Percentiles rank a stretch among this genome's conserved stretches.
These are phyloP conservation scores for Debaryomyces nepalensis DNA, from an alignment of 1,139 yeast genomes.

Conservation along the genomic window DNA sequence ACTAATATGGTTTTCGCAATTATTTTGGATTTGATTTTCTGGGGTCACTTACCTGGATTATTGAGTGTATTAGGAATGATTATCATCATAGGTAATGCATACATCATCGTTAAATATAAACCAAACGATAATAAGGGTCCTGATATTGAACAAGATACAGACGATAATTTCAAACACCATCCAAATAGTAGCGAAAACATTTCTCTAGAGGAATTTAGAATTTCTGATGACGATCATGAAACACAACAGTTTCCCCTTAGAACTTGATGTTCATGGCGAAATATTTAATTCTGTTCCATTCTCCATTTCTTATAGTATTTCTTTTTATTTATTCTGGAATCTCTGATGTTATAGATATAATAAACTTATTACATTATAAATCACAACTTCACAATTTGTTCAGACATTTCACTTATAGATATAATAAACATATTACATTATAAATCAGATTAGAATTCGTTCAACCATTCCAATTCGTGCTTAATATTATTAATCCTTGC, in stretches of 20 bases:
- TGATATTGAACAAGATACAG: slow-evolving; percentile 20
- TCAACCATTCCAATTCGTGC: slow-evolving; percentile 37
- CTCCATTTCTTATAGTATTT: not conserved
- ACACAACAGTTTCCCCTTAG: not conserved
- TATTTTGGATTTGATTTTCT: slow-evolving; percentile 73
- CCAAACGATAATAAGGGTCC: slow-evolving; percentile 29
- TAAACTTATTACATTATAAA: not conserved
- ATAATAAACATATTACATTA: not conserved
- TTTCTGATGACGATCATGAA: slow-evolving; percentile 31
- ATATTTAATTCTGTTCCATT: not conserved
- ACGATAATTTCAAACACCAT: slow-evolving; percentile 18
- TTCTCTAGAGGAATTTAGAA: slow-evolving; percentile 31
- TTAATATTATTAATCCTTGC: slow-evolving; percentile 31
- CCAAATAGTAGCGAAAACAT: slow-evolving; percentile 20
- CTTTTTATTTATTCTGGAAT: not conserved
- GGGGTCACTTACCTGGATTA: slow-evolving; percentile 73
- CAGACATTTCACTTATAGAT: not conserved
- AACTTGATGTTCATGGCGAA: not conserved
- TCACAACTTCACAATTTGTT: too few relatives aligned
- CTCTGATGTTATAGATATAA: not conserved
- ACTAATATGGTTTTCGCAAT: slow-evolving; percentile 79
- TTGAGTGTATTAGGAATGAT: slow-evolving; percentile 72
- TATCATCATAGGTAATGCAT: slow-evolving; percentile 70
- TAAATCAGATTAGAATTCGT: slow-evolving; percentile 7
- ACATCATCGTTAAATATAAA: slow-evolving; percentile 59